Base-by-base conservation (phyloP, 768 basidiomycete species). In the Pulveroboletus frians region DNA sequence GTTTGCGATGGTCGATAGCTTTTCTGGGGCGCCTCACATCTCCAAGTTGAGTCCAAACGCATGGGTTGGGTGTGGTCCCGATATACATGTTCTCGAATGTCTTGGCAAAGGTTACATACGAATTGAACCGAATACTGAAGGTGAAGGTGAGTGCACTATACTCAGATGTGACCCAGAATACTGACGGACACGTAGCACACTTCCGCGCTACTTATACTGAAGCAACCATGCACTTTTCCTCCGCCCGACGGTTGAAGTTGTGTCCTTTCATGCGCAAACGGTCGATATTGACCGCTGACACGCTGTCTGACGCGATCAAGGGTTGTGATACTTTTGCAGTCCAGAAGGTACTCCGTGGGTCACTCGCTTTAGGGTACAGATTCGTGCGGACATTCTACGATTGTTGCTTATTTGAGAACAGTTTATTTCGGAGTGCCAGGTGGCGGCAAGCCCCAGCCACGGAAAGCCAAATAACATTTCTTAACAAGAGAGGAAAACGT, bases 51-150 rank as follows among this genome's bases (percentile, higher is more conserved):
- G 82, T 54, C 67, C 59, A 17, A 74, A 79, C 55, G 79, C 86
- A 5, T 92, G 92, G 92, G 84, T 95, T 8, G 80, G 80, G 3
- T 90, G 88, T 57, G 88, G 91, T 7, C 71, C 73, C 4, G 76
- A 81, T 31, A 65, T 80, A 14, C 88, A 85, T 64, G 77, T 94
- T 8, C 72, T 94, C 2, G 86, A 90, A 60, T 83, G 84, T 53
- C 65, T 88, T n/a, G 80, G 79, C 11, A 77, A 76, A 52, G 89
- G 90, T 2, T 74, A 77, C 57, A 70, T 92, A 43, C 80, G 82
- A 36, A 72, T 92, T 13, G 78, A 82, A 49, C 76, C 72, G 4
- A 58, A 64, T 1, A 46, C 68, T 42, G 71, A 60, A 44, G 64
- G 68, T 44, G 66, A 69, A 59, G 68, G 75, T 73, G 47, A 50